Conservation (phyloP, 2,329 filamentous ascomycete genomes). For the Gremmenia infestans region DNA sequence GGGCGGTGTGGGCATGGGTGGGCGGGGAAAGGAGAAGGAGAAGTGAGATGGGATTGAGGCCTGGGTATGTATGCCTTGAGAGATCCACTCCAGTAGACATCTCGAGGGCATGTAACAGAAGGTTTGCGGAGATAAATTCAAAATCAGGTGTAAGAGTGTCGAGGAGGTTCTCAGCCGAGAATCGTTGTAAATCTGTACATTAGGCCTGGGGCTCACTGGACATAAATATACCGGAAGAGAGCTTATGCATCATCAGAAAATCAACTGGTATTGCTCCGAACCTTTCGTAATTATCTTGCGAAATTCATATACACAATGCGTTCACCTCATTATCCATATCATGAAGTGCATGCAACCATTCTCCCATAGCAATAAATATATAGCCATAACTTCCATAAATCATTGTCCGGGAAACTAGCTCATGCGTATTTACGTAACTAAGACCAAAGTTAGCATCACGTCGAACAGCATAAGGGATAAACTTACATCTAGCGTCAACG, state of each 20-base stretch:
- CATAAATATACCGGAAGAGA: not conserved
- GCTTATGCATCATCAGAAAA: not conserved
- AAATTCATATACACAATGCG: conserved; percentile 1
- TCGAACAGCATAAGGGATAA: not conserved
- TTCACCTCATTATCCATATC: not conserved
- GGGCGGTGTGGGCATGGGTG: conserved; percentile 47
- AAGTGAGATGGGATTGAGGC: not conserved
- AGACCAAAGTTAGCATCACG: conserved; percentile 9
- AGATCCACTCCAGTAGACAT: too few species aligned
- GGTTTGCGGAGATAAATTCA: too few species aligned
- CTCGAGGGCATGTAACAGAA: too few species aligned
- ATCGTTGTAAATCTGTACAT: not conserved
- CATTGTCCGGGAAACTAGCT: not conserved
- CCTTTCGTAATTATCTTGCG: not conserved
- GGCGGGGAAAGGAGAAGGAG: not conserved
- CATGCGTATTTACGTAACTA: conserved; percentile 27
- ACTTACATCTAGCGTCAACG: conserved; percentile 92
- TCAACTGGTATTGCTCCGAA: not conserved
- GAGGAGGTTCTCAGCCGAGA: not conserved
- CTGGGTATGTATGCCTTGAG: not conserved
- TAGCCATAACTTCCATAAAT: not conserved
- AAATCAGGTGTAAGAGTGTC: not conserved
- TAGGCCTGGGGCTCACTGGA: not conserved
- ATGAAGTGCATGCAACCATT: not conserved
- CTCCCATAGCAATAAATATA: conserved; percentile 1